phyloP scores from a whole-genome alignment of 257 asterid genomes.

The Solanum habrochaites region DNA sequence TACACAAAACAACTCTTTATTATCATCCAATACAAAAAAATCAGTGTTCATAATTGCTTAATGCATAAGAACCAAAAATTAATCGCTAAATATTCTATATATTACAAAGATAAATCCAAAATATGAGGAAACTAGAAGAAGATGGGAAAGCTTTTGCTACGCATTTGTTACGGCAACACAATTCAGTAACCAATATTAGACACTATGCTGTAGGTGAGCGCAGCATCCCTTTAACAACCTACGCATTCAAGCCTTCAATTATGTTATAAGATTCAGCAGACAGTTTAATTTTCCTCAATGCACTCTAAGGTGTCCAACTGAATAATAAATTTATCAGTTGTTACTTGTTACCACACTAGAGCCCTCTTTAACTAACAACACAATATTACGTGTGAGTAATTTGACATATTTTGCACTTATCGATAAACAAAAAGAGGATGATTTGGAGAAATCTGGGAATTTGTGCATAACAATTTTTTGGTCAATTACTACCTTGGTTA shows the following conservation, averaged over 20 bases:
- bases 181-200: neutral
- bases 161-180: neutral
- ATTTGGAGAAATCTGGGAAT: neutral
- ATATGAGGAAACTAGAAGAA: neutral
- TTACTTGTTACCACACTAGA: neutral
- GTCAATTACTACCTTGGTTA: neutral
- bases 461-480: neutral
- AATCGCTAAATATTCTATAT: neutral
- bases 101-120: neutral
- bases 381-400: neutral
- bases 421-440: neutral
- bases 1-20: neutral
- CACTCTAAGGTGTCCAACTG: neutral
- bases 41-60: neutral
- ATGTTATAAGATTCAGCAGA: neutral
- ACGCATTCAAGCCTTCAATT: neutral
- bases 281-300: neutral
- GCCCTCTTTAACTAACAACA: neutral
- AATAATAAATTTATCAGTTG: neutral
- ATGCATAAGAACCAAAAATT: neutral
- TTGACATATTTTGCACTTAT: neutral
- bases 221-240: neutral
- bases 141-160: neutral
- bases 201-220: neutral
- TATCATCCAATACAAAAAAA: neutral